A percentile compares a stretch with the other conserved stretches of the same genome.
phyloP scores from a whole-genome alignment of 257 asterid species.

The Anisodus tanguticus region DNA sequence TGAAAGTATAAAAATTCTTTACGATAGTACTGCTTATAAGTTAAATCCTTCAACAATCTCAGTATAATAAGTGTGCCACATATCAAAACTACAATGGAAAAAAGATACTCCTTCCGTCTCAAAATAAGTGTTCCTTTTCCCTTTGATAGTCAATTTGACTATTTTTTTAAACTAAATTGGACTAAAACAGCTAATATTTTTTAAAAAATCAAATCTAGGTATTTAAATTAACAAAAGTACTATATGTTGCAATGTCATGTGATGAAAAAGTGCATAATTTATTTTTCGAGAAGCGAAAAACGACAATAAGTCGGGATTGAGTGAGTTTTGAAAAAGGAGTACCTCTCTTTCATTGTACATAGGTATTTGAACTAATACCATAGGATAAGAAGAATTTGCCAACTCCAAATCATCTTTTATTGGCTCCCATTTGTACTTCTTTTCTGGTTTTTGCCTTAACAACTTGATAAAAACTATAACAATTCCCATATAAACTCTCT shows the following conservation, averaged over 20 bases:
- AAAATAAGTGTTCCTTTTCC: background rate
- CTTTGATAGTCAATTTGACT: background rate
- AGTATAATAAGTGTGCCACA: background rate
- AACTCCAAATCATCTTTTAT: constrained; percentile 41
- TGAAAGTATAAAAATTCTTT: background rate
- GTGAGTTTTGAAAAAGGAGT: background rate
- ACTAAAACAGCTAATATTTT: background rate
- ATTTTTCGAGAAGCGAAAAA: too few species aligned
- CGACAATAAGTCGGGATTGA: too few species aligned
- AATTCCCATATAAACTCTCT: constrained; percentile 44
- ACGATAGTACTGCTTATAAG: background rate
- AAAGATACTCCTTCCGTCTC: background rate
- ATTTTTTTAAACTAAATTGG: too few species aligned
- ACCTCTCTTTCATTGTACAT: constrained; percentile 55
- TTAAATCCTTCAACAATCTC: background rate
- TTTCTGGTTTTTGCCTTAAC: constrained; percentile 37
- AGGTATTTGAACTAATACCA: constrained; percentile 47
- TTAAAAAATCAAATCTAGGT: too few species aligned
- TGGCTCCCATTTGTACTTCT: constrained; percentile 46
- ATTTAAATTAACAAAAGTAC: too few species aligned
- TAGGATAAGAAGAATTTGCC: constrained; percentile 39
- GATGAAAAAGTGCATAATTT: background rate
- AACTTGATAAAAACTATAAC: constrained; percentile 36
- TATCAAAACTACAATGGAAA: background rate
- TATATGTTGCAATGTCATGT: too few species aligned